Base-by-base conservation (phyloP, 768 basidiomycete species). In the Multifurca ochricompacta region DNA sequence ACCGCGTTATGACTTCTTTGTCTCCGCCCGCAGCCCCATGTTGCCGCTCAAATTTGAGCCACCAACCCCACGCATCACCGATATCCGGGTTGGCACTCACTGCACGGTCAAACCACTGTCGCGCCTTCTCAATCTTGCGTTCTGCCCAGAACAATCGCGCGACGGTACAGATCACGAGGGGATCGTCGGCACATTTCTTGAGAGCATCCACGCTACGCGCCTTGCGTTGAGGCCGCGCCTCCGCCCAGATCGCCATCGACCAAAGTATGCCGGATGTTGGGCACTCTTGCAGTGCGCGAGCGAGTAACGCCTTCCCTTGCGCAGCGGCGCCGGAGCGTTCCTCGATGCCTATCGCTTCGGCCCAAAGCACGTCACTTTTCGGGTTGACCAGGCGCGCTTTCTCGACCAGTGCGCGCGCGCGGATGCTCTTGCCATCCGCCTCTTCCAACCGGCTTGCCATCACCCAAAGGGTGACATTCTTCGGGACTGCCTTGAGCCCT, bases 51-150 rank as follows among this genome's bases (percentile, higher is more conserved):
- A 98, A 99, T 71, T 86, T 91, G 63, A 91, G 73, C 92, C 94
- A 97, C 93, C 94, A 97, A 2, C 79, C 96, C 93, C 94, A 98
- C 6, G 82, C 77, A 68, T 97, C 95, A 2, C 94, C 92, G 23
- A 83, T 68, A 68, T 92, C 91, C 41, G 60, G 67, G 71, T 53
- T 84, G 76, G 51, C 78, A 23, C 74, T 80, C 16, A 89, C 83
- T 3, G 92, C 85, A 43, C 92, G 76, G 53, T 78, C 82, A 69
- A 98, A 96, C 96, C 94, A 97, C 53, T 88, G 80, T 42, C 95
- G 72, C 9, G 96, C 93, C 71, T 95, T 93, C 65, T 96, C 94
- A 57, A 97, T 80, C 74, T 94, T 95, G 55, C 95, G 78, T 65
- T 97, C 96, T 2, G 80, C 77, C 95, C 95, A 97, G 68, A 98